phyloP scores from a whole-genome alignment of 2,329 filamentous ascomycete genomes.

The Neofusicoccum cordaticola region DNA sequence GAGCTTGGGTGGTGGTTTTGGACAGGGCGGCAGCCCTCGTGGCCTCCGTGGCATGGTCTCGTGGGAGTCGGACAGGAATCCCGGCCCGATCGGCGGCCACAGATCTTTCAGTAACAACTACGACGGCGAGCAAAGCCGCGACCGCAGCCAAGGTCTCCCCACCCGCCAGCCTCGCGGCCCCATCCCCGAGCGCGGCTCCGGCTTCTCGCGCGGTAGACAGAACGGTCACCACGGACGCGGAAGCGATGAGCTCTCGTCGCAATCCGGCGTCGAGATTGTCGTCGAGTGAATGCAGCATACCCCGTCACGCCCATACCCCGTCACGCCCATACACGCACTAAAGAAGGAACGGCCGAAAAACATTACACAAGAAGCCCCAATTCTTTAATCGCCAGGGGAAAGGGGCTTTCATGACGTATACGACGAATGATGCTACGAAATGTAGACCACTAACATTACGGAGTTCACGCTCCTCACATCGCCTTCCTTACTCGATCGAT shows the following conservation, averaged over 20 bases:
- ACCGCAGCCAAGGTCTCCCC: constrained; percentile 48
- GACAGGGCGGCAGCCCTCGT: constrained; percentile 54
- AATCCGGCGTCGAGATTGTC: constrained; percentile 61
- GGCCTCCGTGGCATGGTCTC: constrained; percentile 60
- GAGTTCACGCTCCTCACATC: constrained; percentile 18
- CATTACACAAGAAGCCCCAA: constrained; percentile 15
- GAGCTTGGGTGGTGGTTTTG: constrained; percentile 53
- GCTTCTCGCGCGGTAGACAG: constrained; percentile 54
- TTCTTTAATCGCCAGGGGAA: constrained; percentile 17
- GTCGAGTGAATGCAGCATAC: constrained; percentile 47
- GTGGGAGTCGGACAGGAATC: constrained; percentile 56
- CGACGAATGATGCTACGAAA: constrained; percentile 28
- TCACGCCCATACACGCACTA: constrained; percentile 16
- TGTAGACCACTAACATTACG: constrained; percentile 18
- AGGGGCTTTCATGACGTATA: constrained; percentile 23
- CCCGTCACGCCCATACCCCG: constrained; percentile 15
- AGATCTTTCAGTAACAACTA: constrained; percentile 59
- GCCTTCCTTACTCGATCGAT: constrained; percentile 16
- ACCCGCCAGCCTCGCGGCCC: constrained; percentile 62
- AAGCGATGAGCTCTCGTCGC: constrained; percentile 62
- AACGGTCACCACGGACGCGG: constrained; percentile 62
- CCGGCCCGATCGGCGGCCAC: constrained; percentile 63
- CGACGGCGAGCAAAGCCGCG: constrained; percentile 52
- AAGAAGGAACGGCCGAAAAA: constrained; percentile 17
- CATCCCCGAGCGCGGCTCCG: constrained; percentile 58